These are phyloP conservation scores for Deuterostichococcus epilithicus DNA, from an alignment of 139 green algal genomes.

Conservation along the genomic window DNA sequence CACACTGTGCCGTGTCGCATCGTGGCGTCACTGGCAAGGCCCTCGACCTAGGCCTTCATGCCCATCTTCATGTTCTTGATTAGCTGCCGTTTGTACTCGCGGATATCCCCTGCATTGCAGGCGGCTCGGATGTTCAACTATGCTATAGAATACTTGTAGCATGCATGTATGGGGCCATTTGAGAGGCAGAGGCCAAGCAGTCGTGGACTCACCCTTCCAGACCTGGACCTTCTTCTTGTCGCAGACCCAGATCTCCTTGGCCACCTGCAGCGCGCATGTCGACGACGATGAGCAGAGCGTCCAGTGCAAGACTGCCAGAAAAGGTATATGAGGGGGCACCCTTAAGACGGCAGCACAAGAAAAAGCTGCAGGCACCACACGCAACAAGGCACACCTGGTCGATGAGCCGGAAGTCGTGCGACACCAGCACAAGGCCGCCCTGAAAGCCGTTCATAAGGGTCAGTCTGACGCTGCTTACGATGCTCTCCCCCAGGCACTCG, in stretches of 20 bases:
- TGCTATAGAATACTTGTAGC: too few relatives aligned
- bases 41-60: neutral
- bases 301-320: neutral
- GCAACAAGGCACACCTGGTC: slow-evolving; percentile 28
- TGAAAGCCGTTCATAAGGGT: too few relatives aligned
- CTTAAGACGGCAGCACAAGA: neutral
- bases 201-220: slow-evolving; percentile 26
- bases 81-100: neutral
- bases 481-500: too few relatives aligned
- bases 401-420: slow-evolving; percentile 33
- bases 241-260: slow-evolving; percentile 76
- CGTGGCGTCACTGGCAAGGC: too few relatives aligned
- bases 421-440: slow-evolving; percentile 29
- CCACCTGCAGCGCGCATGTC: too few relatives aligned
- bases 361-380: neutral
- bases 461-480: too few relatives aligned
- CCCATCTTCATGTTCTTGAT: neutral
- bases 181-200: neutral
- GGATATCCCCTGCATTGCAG: neutral
- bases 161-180: too few relatives aligned
- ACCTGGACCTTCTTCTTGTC: slow-evolving; percentile 52
- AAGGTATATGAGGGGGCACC: neutral
- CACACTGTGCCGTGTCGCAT: too few relatives aligned
- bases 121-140: too few relatives aligned
- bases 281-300: too few relatives aligned